Conservation (phyloP, 1,139 yeast genomes). For the Debaryomycetaceae sp. region DNA sequence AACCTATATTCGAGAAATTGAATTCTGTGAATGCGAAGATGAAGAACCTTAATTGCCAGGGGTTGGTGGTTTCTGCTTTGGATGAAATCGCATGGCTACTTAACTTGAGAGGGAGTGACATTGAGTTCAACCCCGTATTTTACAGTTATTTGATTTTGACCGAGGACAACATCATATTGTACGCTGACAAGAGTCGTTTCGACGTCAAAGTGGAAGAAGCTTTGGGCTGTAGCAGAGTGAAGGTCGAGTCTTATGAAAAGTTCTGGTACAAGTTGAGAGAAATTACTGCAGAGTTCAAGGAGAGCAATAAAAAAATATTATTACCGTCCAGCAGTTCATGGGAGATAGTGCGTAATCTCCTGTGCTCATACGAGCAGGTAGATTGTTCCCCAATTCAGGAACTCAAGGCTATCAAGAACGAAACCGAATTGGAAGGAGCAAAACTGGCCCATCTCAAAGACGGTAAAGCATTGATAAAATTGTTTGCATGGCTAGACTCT, state of each 20-base stretch:
- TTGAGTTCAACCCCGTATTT: slow-evolving; percentile 89
- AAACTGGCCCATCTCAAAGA: slow-evolving; percentile 78
- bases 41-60: slow-evolving; percentile 36
- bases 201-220: slow-evolving; percentile 27
- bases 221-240: slow-evolving; percentile 38
- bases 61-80: slow-evolving; percentile 64
- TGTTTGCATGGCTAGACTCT: slow-evolving; percentile 84
- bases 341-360: slow-evolving; percentile 64
- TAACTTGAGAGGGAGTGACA: slow-evolving; percentile 75
- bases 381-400: slow-evolving; percentile 62
- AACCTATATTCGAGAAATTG: slow-evolving; percentile 42
- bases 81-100: slow-evolving; percentile 24
- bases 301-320: slow-evolving; percentile 43
- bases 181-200: slow-evolving; percentile 32
- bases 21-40: slow-evolving; percentile 42
- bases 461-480: slow-evolving; percentile 76
- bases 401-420: slow-evolving; percentile 77
- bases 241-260: slow-evolving; percentile 49
- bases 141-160: slow-evolving; percentile 71
- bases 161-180: slow-evolving; percentile 50
- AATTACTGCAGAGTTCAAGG: slow-evolving; percentile 40
- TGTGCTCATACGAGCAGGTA: slow-evolving; percentile 40
- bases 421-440: slow-evolving; percentile 72
- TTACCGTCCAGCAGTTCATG: slow-evolving; percentile 72
- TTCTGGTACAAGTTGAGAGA: slow-evolving; percentile 52